Base-by-base conservation (phyloP, 495 filamentous ascomycete genomes). In the Talaromyces nanjingensis region DNA sequence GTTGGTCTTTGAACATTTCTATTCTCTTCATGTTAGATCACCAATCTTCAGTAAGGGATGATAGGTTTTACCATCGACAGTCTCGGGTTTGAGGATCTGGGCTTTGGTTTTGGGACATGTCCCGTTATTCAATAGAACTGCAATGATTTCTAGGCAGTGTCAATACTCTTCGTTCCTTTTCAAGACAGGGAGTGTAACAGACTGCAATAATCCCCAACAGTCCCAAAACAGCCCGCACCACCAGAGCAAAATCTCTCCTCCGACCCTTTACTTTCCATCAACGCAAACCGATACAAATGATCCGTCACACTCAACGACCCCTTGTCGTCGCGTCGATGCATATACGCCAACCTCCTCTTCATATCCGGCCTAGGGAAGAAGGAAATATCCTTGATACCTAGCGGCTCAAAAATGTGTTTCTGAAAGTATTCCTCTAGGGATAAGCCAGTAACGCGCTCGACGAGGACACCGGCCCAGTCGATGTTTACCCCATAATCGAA, bases 1-100 rank as follows among this genome's bases (percentile, higher is more conserved):
- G 82, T 65, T 87, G 84, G 70, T 89, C 86, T 60, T 67, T 71
- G 73, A 83, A 88, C 82, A 89, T 88, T 53, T 79, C 67, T 67
- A 20, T 20, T 39, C 6, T 25, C 12, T 62, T 9, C 5, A 45
- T 52, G 12, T 29, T 62, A 31, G 60, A 9, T 14, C 22, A 33
- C 31, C 42, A 52, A 2, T 39, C n/a, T 18, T 9, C 1, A 11
- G 6, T 29, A 53, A 1, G 42, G 20, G 3, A 24, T 11, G 5
- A 7, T 62, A 31, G 39, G 39, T 7, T 22, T 25, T 12, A 63
- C 60, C 60, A 22, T 81, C 71, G 4, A 87, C 75, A 2, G 83
- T 83, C 12, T 73, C 68, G 0, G 72, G 66, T 18, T 73, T 70
- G 20, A 87, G 73, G 62, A 87, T 75, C 54, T 76, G 71, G 1